A percentile compares a stretch with the other conserved stretches of the same genome.
Conservation (phyloP, 176 grass and related monocot genomes). For the Zizania latifolia region DNA sequence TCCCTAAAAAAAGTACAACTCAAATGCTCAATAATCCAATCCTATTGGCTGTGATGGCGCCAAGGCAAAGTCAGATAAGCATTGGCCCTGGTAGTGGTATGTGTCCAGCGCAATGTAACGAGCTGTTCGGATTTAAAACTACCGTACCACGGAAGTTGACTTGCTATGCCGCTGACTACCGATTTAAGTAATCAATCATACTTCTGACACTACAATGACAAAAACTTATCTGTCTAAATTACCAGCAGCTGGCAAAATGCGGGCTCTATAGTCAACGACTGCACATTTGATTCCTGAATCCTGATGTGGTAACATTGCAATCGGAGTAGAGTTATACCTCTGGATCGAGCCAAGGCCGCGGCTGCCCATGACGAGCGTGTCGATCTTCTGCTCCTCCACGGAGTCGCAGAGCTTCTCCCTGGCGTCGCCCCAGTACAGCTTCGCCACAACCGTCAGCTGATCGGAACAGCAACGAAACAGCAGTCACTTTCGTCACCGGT, state of each 20-base stretch:
- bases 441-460: constrained; percentile 58
- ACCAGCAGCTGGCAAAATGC: not conserved
- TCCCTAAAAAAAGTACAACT: not conserved
- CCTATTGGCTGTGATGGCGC: not conserved
- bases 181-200: not conserved
- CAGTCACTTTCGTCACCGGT: not conserved
- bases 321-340: constrained; percentile 28
- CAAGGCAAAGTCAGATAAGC: not conserved
- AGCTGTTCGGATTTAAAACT: not conserved
- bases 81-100: not conserved
- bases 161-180: not conserved
- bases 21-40: not conserved
- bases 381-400: constrained; percentile 56
- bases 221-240: too few species aligned
- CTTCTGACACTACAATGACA: not conserved
- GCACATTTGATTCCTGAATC: not conserved
- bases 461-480: not conserved
- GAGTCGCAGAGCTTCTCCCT: constrained; percentile 86
- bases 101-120: not conserved
- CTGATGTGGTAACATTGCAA: not conserved
- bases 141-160: not conserved
- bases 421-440: constrained; percentile 93
- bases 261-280: not conserved
- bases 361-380: constrained; percentile 77
- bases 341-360: constrained; percentile 77